These are phyloP conservation scores for Pseudogymnoascus sp. DNA, from an alignment of 2,329 filamentous ascomycete species.

Conservation along the genomic window DNA sequence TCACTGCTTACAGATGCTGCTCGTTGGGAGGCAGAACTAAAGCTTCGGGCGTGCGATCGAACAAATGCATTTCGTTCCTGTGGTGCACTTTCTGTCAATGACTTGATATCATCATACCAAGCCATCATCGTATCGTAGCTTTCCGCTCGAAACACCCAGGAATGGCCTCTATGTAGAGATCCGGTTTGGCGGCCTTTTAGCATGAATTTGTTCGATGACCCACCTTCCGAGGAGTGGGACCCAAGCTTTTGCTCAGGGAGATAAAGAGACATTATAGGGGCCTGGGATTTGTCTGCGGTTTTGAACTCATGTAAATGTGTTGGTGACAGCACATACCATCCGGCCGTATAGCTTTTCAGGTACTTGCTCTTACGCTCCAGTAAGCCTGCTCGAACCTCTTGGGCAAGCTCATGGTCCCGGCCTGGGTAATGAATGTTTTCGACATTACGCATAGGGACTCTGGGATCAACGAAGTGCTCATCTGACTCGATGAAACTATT, in stretches of 20 bases:
- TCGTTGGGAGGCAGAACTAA: slow-evolving; percentile 56
- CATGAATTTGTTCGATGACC: slow-evolving; percentile 93
- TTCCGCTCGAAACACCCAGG: slow-evolving; percentile 64
- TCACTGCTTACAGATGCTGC: slow-evolving; percentile 65
- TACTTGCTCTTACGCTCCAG: slow-evolving; percentile 98
- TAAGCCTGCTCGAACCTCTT: slow-evolving; percentile 83
- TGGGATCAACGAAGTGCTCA: slow-evolving; percentile 80
- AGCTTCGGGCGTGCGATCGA: slow-evolving; percentile 67
- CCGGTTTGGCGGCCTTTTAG: slow-evolving; percentile 94
- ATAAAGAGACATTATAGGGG: slow-evolving; percentile 92
- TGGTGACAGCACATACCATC: slow-evolving; percentile 69
- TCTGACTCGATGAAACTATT: slow-evolving; percentile 69
- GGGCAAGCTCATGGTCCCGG: slow-evolving; percentile 68
- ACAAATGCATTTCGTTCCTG: slow-evolving; percentile 87
- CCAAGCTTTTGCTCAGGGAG: slow-evolving; percentile 92
- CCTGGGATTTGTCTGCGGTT: slow-evolving; percentile 86
- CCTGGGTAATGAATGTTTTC: slow-evolving; percentile 88
- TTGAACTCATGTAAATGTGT: slow-evolving; percentile 99
- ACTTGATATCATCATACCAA: slow-evolving; percentile 91
- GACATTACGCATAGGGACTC: slow-evolving; percentile 65
- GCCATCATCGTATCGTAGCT: slow-evolving; percentile 91
- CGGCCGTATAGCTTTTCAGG: slow-evolving; percentile 86
- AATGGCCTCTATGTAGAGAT: slow-evolving; percentile 75
- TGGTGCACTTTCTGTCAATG: slow-evolving; percentile 77
- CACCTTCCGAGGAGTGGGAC: slow-evolving; percentile 74